Base-by-base conservation (phyloP, 1,284 basidiomycete species). In the Takashimella tepidaria region DNA sequence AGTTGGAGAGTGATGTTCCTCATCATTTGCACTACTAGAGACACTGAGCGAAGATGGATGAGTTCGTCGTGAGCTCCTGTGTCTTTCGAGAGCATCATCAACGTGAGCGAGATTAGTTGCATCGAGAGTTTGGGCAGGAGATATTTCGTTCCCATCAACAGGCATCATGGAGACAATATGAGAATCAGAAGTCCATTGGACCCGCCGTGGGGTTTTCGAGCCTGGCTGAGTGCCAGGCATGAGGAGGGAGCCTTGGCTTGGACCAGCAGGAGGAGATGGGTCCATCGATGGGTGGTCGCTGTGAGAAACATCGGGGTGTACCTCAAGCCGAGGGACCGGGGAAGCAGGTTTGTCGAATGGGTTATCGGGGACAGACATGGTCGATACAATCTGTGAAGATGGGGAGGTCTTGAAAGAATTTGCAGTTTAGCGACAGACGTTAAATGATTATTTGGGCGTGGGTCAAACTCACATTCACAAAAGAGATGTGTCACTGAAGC, bases 101-200 rank as follows among this genome's bases (percentile, higher is more conserved):
- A 75, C 62, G 21, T 67, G 55, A 8, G 62, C 60, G 25, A 75
- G 59, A 46, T 71, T 72, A 25, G 31, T 54, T 21, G 62, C 54
- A 48, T 67, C 67, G 20, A 71, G 60, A 6, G 60, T 58, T 41
- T 59, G 57, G 4, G 61, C 56, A 0, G 66, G 62, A 1, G 59
- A 56, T 12, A 52, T 45, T 37, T 56, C 50, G 13, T 53, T 41
- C 0, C 41, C n/a, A 13, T 54, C 44, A 16, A 61, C 45, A 5
- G 57, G 50, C 12, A 61, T 57, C 22, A 74, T 57, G 23, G 71
- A 63, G 5, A 73, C 68, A 42, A 76, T 64, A 51, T 74, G 68
- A 12, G 67, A 67, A 45, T 75, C 70, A 11, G 64, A 55, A 1
- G 62, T 72, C 70, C 70, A 76, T 54, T 76, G 73, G 3, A 74